These are phyloP conservation scores for Picochlorum sp. DNA, from an alignment of 139 green algal species.

Conservation along the genomic window DNA sequence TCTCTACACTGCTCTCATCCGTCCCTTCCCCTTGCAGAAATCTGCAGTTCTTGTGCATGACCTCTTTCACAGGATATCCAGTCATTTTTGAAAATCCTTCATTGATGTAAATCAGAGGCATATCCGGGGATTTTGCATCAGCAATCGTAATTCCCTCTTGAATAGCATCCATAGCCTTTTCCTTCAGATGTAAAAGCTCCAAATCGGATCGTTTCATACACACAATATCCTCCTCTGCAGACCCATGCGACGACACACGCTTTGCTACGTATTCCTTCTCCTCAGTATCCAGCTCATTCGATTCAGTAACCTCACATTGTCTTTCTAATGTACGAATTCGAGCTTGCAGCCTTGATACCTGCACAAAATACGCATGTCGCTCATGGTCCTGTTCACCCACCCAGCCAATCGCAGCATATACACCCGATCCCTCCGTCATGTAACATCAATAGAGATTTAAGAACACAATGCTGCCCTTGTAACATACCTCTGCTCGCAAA, in stretches of 20 bases:
- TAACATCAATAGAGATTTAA: too few relatives aligned
- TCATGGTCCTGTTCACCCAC: too few relatives aligned
- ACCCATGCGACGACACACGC: not conserved
- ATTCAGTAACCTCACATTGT: too few relatives aligned
- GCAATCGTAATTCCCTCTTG: slow-evolving; percentile 72
- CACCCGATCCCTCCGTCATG: too few relatives aligned
- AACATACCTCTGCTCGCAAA: too few relatives aligned
- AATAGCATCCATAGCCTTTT: slow-evolving; percentile 60
- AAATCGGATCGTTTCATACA: slow-evolving; percentile 39
- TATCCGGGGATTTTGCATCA: slow-evolving; percentile 59
- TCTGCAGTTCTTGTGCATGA: slow-evolving; percentile 63
- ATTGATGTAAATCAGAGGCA: slow-evolving; percentile 78
- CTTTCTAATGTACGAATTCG: too few relatives aligned
- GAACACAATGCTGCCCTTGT: too few relatives aligned
- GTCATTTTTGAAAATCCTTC: slow-evolving; percentile 72
- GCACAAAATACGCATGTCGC: not conserved
- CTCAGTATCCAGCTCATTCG: too few relatives aligned
- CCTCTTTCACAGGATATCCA: slow-evolving; percentile 47
- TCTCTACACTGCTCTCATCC: slow-evolving; percentile 19
- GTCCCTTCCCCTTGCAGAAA: slow-evolving; percentile 47
- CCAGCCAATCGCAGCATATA: too few relatives aligned
- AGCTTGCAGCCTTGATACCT: too few relatives aligned
- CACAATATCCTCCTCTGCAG: slow-evolving; percentile 21
- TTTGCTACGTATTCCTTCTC: too few relatives aligned
- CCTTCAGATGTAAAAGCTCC: slow-evolving; percentile 65